Evolutionary conservation across 768 basidiomycete genomes (phyloP), one percentile per base, ranked within the genome.

Genomic region (Leccinum ochraceum): DNA sequence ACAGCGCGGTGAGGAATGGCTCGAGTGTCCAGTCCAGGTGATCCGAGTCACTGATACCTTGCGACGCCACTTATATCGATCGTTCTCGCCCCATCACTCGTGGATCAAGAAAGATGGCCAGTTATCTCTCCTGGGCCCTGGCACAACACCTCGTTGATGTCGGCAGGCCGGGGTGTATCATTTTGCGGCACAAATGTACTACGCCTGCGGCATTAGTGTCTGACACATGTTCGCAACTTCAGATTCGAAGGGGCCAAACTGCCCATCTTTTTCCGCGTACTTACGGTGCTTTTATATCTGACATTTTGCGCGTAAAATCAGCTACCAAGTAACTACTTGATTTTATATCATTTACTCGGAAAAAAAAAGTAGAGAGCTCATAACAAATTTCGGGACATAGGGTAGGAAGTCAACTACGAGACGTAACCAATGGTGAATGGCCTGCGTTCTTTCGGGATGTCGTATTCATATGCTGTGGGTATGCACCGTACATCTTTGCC

Each of bases 121-220:
- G 10, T 11, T 28, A 53, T 49, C 16, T 48, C 58, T 51, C 57
- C 54, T 14, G 34, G 13, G 13, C 13, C 34, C 34, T 36, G 34
- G 34, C 59, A 50, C 57, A 59, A 48, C 5, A 54, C 69, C 69
- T 66, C 69, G 54, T 60, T 69, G 56, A 56, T 57, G 53, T 14
- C 60, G 52, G 61, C 56, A 65, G 63, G 61, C 53, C 42, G 3
- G 9, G 20, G 44, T 30, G 22, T 50, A 34, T 44, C 56, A 10
- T 58, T 54, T 51, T 56, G 68, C 30, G 44, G 54, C 50, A 36
- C 5, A 37, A 54, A 54, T 55, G 49, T 51, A 37, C 22, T 51
- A 37, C 22, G 53, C 44, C 50, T n/a, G 56, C 30, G 30, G 30
- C 1, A 28, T 51, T 48, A 49, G 16, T 49, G 42, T 36, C 52